Conservation (phyloP, 352 stramenopile species). For the Phytophthora boehmeriae region DNA sequence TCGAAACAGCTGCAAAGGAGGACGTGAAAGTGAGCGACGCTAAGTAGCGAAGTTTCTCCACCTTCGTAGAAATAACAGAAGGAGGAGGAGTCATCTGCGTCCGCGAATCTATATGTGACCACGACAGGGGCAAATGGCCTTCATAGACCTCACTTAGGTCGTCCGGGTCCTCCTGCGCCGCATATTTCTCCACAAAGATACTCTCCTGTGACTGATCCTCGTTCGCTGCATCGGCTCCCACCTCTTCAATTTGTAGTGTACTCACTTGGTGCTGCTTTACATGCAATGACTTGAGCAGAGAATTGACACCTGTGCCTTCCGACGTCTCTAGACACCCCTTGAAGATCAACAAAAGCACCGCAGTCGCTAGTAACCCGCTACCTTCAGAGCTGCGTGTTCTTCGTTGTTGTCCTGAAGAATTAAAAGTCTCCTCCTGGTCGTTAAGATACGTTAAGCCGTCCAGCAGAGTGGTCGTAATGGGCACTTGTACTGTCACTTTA, state of each 20-base stretch:
- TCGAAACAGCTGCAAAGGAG: conserved; percentile 48
- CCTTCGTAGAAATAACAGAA: conserved; percentile 1
- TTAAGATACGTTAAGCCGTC: conserved; percentile 57
- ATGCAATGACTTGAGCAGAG: conserved; percentile 32
- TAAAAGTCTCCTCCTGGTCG: conserved; percentile 20
- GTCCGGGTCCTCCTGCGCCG: conserved; percentile 60
- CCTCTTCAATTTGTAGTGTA: background rate
- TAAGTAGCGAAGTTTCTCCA: conserved; percentile 44
- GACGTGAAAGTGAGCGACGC: conserved; percentile 51
- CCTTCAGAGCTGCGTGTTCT: conserved; percentile 36
- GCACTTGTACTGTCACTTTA: conserved; percentile 11
- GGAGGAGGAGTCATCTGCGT: conserved; percentile 2
- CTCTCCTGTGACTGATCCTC: conserved; percentile 5
- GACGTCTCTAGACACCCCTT: conserved; percentile 34
- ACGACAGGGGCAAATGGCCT: conserved; percentile 29
- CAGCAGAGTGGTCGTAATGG: conserved; percentile 48
- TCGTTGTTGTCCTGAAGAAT: background rate
- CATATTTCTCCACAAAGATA: conserved; percentile 44
- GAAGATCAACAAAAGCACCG: conserved; percentile 51
- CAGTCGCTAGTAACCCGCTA: conserved; percentile 46
- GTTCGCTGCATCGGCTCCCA: background rate
- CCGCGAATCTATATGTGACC: conserved; percentile 7
- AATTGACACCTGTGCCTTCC: conserved; percentile 16
- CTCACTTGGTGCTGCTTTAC: conserved; percentile 4
- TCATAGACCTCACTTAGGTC: conserved; percentile 70